phyloP scores from a whole-genome alignment of 768 basidiomycete genomes.

The Boletus huronensis region DNA sequence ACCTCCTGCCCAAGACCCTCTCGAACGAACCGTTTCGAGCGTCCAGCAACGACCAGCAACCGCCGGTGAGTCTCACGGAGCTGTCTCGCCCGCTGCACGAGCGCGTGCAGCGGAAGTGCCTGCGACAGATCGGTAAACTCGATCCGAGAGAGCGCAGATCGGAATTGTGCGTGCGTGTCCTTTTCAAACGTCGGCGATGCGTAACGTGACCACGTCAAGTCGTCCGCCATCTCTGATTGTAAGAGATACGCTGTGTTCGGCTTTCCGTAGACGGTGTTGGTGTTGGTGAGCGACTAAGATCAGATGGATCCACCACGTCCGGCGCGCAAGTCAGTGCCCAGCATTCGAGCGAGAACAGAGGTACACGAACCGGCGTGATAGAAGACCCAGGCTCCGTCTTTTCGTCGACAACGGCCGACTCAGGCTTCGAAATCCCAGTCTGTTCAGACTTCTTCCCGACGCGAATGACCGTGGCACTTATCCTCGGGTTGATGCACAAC shows the following conservation, averaged over 20 bases:
- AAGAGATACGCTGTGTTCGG: slow-evolving; percentile 62
- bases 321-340: not conserved
- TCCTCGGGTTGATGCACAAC: slow-evolving; percentile 56
- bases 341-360: not conserved
- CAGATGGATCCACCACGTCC: no score
- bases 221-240: slow-evolving; percentile 80
- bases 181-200: slow-evolving; percentile 28
- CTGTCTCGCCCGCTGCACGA: slow-evolving; percentile 41
- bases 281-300: slow-evolving; percentile 45
- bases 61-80: slow-evolving; percentile 33
- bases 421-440: slow-evolving; percentile 52
- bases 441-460: slow-evolving; percentile 38
- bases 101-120: slow-evolving; percentile 51
- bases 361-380: slow-evolving; percentile 9
- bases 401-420: slow-evolving; percentile 54
- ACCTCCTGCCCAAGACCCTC: slow-evolving; percentile 62
- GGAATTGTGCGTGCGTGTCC: slow-evolving; percentile 5
- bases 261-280: slow-evolving; percentile 72
- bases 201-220: slow-evolving; percentile 69
- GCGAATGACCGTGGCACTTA: slow-evolving; percentile 72
- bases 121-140: slow-evolving; percentile 53
- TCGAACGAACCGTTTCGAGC: slow-evolving; percentile 67
- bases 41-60: slow-evolving; percentile 66
- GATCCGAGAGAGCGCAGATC: slow-evolving; percentile 56
- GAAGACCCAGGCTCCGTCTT: slow-evolving; percentile 33